Conservation (phyloP, 805 yeast species). For the Yarrowia hollandica region DNA sequence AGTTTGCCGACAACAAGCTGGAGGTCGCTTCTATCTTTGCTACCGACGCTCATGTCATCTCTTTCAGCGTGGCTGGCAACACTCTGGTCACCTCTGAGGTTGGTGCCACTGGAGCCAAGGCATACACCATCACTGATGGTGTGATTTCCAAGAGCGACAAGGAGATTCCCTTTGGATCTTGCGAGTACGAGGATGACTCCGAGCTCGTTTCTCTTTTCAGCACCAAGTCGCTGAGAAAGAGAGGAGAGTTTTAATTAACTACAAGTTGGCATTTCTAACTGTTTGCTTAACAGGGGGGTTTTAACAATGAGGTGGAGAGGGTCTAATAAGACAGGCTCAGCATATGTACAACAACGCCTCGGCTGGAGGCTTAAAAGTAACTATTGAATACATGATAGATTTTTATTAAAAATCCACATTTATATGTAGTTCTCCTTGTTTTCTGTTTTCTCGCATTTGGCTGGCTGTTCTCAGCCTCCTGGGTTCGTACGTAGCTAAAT, state of each 20-base stretch:
- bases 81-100: conserved; percentile 31
- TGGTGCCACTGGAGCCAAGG: conserved; percentile 35
- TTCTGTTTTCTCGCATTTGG: too few species aligned
- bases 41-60: conserved; percentile 37
- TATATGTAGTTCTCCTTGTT: too few species aligned
- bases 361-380: neutral
- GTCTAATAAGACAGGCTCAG: neutral
- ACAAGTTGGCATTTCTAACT: too few species aligned
- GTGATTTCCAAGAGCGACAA: conserved; percentile 33
- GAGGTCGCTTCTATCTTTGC: conserved; percentile 37
- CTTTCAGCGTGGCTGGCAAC: conserved; percentile 23
- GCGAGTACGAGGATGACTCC: conserved; percentile 38
- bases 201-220: conserved; percentile 53
- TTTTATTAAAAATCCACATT: neutral
- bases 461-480: too few species aligned
- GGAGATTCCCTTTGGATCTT: conserved; percentile 35
- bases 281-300: too few species aligned
- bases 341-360: conserved; percentile 10
- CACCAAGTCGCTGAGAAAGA: conserved; percentile 54
- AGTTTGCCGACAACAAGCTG: conserved; percentile 34
- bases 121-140: conserved; percentile 35
- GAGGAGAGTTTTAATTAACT: conserved; percentile 53
- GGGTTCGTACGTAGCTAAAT: too few species aligned
- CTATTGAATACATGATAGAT: conserved; percentile 17
- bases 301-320: conserved; percentile 1